Conservation (phyloP, 495 filamentous ascomycete genomes). For the Friedmanniomyces simplex region DNA sequence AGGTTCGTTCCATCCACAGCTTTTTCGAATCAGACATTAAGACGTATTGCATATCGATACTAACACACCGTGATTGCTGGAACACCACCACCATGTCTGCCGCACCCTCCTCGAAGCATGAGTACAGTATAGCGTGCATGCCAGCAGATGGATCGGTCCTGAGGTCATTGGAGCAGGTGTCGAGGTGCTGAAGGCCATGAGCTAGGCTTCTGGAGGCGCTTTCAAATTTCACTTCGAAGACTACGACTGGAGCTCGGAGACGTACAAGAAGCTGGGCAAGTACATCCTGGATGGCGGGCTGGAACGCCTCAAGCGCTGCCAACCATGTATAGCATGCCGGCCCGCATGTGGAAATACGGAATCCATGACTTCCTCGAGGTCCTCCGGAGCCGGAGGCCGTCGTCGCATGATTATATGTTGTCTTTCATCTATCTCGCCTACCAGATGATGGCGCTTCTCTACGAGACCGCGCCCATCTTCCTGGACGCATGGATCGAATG, state of each 20-base stretch:
- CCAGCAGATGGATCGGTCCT: slow-evolving; percentile 35
- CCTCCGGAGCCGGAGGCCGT: too few species aligned
- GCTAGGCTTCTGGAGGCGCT: slow-evolving; percentile 13
- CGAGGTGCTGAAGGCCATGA: slow-evolving; percentile 28
- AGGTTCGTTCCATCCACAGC: too few species aligned
- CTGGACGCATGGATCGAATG: too few species aligned
- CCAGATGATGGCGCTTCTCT: too few species aligned
- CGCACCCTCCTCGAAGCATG: slow-evolving; percentile 3
- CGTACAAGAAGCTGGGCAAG: slow-evolving; percentile 27
- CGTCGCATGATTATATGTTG: too few species aligned
- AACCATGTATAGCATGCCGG: slow-evolving; percentile 69
- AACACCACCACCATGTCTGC: slow-evolving; percentile 4
- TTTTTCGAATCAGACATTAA: too few species aligned
- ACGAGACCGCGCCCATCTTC: too few species aligned
- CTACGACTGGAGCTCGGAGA: slow-evolving; percentile 32
- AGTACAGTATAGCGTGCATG: slow-evolving; percentile 26
- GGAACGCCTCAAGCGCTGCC: slow-evolving; percentile 40
- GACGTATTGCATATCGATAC: slow-evolving; percentile 31
- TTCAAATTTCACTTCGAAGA: slow-evolving; percentile 30
- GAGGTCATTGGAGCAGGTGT: slow-evolving; percentile 33
- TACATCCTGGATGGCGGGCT: slow-evolving; percentile 33
- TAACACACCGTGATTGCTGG: slow-evolving; percentile 16
- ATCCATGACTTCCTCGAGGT: too few species aligned
- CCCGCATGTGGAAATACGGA: too few species aligned
- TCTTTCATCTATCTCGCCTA: too few species aligned